Evolutionary conservation across 1,284 basidiomycete genomes (phyloP).

Genomic region (Heterobasidion annosum): DNA sequence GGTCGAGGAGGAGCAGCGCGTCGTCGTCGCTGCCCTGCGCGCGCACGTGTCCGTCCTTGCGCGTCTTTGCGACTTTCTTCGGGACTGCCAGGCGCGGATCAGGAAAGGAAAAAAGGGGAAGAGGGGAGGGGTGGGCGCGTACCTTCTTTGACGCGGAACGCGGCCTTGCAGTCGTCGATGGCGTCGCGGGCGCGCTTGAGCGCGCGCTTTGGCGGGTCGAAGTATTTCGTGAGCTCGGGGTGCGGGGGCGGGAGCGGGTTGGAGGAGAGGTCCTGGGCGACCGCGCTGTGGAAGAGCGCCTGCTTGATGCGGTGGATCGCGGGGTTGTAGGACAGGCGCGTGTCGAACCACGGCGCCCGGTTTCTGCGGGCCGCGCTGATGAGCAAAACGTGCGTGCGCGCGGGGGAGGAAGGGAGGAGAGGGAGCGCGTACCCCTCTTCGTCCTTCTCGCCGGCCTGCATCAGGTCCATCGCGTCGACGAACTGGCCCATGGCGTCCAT

Average conservation of each 20-base stretch:
- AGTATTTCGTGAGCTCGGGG: slow-evolving; percentile 75
- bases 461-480: slow-evolving; percentile 83
- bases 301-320: slow-evolving; percentile 88
- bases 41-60: slow-evolving; percentile 52
- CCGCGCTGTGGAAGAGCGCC: slow-evolving; percentile 82
- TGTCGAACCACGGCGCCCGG: slow-evolving; percentile 69
- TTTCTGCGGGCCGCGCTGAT: slow-evolving; percentile 28
- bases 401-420: not conserved
- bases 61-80: slow-evolving; percentile 36
- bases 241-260: slow-evolving; percentile 81
- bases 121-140: slow-evolving; percentile 8
- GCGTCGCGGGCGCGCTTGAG: slow-evolving; percentile 49
- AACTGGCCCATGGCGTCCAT: slow-evolving; percentile 77
- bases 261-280: slow-evolving; percentile 63
- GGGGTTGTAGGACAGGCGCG: slow-evolving; percentile 77
- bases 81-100: slow-evolving; percentile 31
- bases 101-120: not conserved
- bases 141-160: slow-evolving; percentile 73
- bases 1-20: slow-evolving; percentile 49
- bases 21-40: slow-evolving; percentile 52
- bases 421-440: slow-evolving; percentile 50
- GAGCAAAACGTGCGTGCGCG: not conserved
- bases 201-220: slow-evolving; percentile 67
- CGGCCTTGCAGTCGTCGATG: slow-evolving; percentile 51
- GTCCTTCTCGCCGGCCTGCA: slow-evolving; percentile 59